A percentile compares a stretch with the other conserved stretches of the same genome.
phyloP scores from a whole-genome alignment of 495 filamentous ascomycete species.

The Schizothecium vesticola region DNA sequence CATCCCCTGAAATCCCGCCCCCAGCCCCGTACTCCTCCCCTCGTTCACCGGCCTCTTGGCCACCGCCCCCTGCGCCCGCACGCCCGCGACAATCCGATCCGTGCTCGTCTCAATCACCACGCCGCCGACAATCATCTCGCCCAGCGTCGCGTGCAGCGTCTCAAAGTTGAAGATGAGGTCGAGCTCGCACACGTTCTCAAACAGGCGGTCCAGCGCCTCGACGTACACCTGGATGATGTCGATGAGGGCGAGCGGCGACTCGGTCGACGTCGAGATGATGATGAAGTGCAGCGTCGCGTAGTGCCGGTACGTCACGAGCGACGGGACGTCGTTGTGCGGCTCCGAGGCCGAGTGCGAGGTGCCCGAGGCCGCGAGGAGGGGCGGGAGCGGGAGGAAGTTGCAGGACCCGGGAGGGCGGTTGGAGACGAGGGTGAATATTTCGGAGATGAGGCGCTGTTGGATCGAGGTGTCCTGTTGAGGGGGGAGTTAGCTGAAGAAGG shows the following conservation, averaged over 20 bases:
- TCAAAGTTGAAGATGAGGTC: constrained; percentile 99
- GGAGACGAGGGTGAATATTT: constrained; percentile 96
- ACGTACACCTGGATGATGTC: constrained; percentile 98
- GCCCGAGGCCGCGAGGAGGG: constrained; percentile 45
- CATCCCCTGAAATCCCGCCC: constrained; percentile 43
- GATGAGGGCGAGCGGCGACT: constrained; percentile 90
- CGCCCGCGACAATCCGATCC: constrained; percentile 80
- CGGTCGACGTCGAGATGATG: constrained; percentile 92
- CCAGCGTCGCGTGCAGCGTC: constrained; percentile 82
- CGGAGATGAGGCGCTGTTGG: constrained; percentile 90
- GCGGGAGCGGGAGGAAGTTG: constrained; percentile 81
- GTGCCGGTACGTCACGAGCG: constrained; percentile 96
- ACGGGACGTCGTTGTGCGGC: constrained; percentile 77
- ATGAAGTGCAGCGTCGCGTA: constrained; percentile 99
- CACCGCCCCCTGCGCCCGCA: constrained; percentile 68
- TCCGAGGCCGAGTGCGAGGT: constrained; percentile 55
- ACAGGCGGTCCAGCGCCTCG: constrained; percentile 86
- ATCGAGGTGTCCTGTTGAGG: constrained; percentile 78
- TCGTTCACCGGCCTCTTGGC: constrained; percentile 65
- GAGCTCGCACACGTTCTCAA: constrained; percentile 97
- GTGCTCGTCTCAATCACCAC: constrained; percentile 92
- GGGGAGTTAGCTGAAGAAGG: not conserved
- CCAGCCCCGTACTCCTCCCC: constrained; percentile 35
- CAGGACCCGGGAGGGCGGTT: constrained; percentile 82
- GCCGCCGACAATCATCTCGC: constrained; percentile 94